Percentiles rank a stretch among this genome's conserved stretches.
Evolutionary conservation across 352 stramenopile genomes (phyloP).

Genomic region (Blastocystis sp.): DNA sequence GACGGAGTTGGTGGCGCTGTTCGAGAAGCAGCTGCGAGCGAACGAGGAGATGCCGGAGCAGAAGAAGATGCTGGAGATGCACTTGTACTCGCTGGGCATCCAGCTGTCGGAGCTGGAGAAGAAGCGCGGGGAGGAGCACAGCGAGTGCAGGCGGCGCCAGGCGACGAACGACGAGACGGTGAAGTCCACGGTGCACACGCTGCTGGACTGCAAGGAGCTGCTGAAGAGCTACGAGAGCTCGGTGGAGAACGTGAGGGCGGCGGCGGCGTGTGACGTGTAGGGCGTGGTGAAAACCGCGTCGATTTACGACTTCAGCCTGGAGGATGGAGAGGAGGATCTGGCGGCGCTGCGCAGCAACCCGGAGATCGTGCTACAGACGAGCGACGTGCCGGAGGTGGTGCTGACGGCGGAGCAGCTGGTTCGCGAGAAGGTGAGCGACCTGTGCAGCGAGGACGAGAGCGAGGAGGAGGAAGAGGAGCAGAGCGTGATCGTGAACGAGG

Average conservation of each 20-base stretch:
- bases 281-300: not conserved
- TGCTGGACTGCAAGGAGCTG: not conserved
- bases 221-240: not conserved
- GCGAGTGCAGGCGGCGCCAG: not conserved
- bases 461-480: not conserved
- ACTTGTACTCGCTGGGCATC: not conserved
- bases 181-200: not conserved
- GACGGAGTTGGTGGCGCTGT: not conserved
- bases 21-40: not conserved
- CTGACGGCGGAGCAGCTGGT: conserved; percentile 20
- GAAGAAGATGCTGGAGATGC: not conserved
- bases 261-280: not conserved
- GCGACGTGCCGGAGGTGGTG: not conserved
- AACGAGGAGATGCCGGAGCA: not conserved
- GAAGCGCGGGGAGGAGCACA: not conserved
- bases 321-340: not conserved
- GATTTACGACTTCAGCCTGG: conserved; percentile 4
- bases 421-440: not conserved
- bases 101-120: not conserved
- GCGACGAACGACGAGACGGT: conserved; percentile 1
- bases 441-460: not conserved
- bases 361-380: not conserved
- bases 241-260: not conserved
- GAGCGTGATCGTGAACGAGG: not conserved
- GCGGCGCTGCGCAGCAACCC: not conserved